Evolutionary conservation across 2,329 filamentous ascomycete species (phyloP), one percentile per base, ranked within the genome.

Genomic region (Coniochaeta sp.): DNA sequence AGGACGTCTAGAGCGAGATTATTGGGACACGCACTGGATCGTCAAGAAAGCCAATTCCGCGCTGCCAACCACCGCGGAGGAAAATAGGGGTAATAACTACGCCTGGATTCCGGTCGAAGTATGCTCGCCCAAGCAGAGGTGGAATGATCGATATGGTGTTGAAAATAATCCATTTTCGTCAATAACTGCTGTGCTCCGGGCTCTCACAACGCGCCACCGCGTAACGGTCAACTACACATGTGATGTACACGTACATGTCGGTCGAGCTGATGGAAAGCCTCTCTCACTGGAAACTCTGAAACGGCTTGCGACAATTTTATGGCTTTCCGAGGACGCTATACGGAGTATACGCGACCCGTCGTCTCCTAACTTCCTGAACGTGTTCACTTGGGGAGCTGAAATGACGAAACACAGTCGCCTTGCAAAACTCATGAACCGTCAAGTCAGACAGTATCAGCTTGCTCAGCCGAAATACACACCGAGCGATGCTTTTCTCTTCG

Each of bases 1-100:
- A 9, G 63, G 64, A 3, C 54, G 58, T 10, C 60, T 66, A 6
- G 72, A 74, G 59, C 63, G 65, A 19, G 66, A 73, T 24, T 74
- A 67, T 58, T 76, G 73, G 74, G 61, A 61, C n/a, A 67, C 69
- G 1, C 66, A 70, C 58, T 77, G 74, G 74, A 71, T 76, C 28
- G 71, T 77, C 40, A 76, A 77, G 60, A 73, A 71, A 58, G 71
- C 74, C 40, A 75, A 75, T 62, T 76, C 74, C n/a, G 72, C 73
- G 4, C 67, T 69, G 54, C 47, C 47, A 7, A 69, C 72, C 2
- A 61, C 62, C 12, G 64, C 67, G 3, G 62, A 64, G 9, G 67
- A 73, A 36, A 62, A 60, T 9, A 62, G 64, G 2, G 63, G 63
- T 14, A 24, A 65, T n/a, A 65, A 66, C n/a, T 70, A 71, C 34